Base-by-base conservation (phyloP, 108 stramenopile genomes). In the Chaetoceros tenuissimus region DNA sequence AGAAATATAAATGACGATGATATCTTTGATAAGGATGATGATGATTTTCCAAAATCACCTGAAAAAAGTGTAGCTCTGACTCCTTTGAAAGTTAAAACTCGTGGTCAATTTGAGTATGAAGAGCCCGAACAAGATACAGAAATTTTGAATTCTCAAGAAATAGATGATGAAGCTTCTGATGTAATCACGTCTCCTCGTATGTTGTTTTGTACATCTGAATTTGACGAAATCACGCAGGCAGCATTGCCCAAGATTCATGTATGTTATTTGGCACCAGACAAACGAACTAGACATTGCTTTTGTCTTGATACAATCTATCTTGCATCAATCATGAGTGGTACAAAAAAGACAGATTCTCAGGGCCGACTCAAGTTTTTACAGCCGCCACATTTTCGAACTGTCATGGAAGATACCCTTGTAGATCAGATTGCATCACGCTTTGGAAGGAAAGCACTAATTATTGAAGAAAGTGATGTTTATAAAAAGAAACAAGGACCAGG, bases 391-490 rank as follows among this genome's bases (percentile, higher is more conserved):
- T 91, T 91, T 60, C 79, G 85, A 18, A 66, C 83, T 0, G 67
- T 67, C 28, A 85, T 87, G 79, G 81, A 79, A 34, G 85, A 82
- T 53, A 83, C 86, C 43, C 46, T 91, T 49, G 22, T 82, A 19
- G 89, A 91, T 68, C 89, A 87, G 56, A 91, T 91, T 30, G 79
- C 81, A 21, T 82, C 75, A 21, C 69, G 75, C 20, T 91, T 91
- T 66, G 85, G 89, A 19, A 61, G 83, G 24, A 61, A 57, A 3
- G 83, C 89, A 24, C 59, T 85, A 20, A 62, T 82, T 1, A 56
- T 86, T 59, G 74, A 71, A 48, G 57, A 81, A 20, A 77, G 82
- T 44, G 20, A 53, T 18, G 75, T 76, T 23, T 87, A 85, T 63
- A 79, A 73, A 45, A 69, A 73, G 47, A 46, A 57, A 43, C 24